Base-by-base conservation (phyloP, 2,329 filamentous ascomycete genomes). In the Aspergillus fumigatus region DNA sequence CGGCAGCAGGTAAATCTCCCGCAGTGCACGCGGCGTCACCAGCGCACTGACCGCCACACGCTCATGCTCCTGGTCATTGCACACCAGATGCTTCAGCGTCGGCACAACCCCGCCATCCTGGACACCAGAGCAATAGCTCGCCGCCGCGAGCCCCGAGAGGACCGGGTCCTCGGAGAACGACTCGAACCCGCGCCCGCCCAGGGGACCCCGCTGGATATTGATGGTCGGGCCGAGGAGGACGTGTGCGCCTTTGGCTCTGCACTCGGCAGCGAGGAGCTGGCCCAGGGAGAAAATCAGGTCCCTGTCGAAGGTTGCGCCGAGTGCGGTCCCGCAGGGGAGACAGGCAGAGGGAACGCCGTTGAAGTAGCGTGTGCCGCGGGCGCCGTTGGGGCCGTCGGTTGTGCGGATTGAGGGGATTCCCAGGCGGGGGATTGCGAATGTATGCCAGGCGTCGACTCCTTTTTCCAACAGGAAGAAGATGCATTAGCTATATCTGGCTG, bases 141-240 rank as follows among this genome's bases (percentile, higher is more conserved):
- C 84, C 14, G 88, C 87, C 58, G 92, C 76, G 59, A 86, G 88
- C 29, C 89, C 89, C 0, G 89, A 90, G 5, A 95, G 79, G 9
- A 87, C 82, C 0, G 90, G 89, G 63, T 94, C 90, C 71, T 94
- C 90, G 0, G 88, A 90, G 70, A 91, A 94, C 0, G 89, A 92
- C 73, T 95, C 90, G 63, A 94, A 95, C 61, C 92, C 92, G 57
- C 90, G 82, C 21, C 90, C 90, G n/a, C 90, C 90, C 0, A 94
- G 80, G 0, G 90, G 90, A 51, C 89, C 88, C 17, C 90, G 84
- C 66, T 94, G 90, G 79, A 92, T 87, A 75, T 90, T 92, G 32
- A 92, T 86, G 0, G 89, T 92, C 2, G 89, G 89, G 0, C 87
- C 89, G 8, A 93, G 80, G 4, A 92, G 78, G 32, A 92, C 82